Evolutionary conservation across 1,284 basidiomycete species (phyloP).

Genomic region (Rhodotorula sp.): DNA sequence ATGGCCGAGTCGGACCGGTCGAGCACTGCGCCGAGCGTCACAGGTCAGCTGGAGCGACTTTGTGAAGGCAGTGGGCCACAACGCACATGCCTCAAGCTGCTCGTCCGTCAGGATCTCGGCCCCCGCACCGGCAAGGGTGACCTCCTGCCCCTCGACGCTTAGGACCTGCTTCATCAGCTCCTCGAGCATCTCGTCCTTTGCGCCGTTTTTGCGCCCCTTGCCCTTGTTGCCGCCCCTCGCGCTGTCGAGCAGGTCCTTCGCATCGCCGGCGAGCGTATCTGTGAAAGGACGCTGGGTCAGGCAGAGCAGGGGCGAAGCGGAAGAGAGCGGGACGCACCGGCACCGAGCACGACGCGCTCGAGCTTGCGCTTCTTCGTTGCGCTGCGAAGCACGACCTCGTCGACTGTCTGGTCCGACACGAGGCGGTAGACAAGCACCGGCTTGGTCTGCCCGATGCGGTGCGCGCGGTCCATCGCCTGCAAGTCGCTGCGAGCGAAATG

Average conservation of each 20-base stretch:
- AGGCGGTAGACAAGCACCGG: slow-evolving; percentile 41
- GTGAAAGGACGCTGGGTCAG: neutral
- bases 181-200: slow-evolving; percentile 11
- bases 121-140: slow-evolving; percentile 25
- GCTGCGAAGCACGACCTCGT: slow-evolving; percentile 31
- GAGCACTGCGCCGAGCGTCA: slow-evolving; percentile 12
- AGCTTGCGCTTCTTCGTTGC: slow-evolving; percentile 39
- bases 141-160: slow-evolving; percentile 24
- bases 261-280: slow-evolving; percentile 20
- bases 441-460: slow-evolving; percentile 75
- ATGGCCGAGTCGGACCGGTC: slow-evolving; percentile 34
- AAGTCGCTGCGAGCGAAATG: slow-evolving; percentile 70
- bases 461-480: slow-evolving; percentile 92
- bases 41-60: no score
- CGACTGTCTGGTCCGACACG: slow-evolving; percentile 35
- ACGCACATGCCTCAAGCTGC: slow-evolving; percentile 28
- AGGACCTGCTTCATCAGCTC: slow-evolving; percentile 18
- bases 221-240: slow-evolving; percentile 1
- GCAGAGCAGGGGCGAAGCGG: no score
- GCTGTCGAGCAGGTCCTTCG: slow-evolving; percentile 20
- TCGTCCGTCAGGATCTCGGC: slow-evolving; percentile 26
- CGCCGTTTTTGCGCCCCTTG: neutral
- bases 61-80: no score
- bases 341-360: slow-evolving; percentile 38
- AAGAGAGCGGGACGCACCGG: slow-evolving; percentile 4